Evolutionary conservation across 1,284 basidiomycete genomes (phyloP), one percentile per base, ranked within the genome.

Genomic region (Pseudozyma tsukubaensis): DNA sequence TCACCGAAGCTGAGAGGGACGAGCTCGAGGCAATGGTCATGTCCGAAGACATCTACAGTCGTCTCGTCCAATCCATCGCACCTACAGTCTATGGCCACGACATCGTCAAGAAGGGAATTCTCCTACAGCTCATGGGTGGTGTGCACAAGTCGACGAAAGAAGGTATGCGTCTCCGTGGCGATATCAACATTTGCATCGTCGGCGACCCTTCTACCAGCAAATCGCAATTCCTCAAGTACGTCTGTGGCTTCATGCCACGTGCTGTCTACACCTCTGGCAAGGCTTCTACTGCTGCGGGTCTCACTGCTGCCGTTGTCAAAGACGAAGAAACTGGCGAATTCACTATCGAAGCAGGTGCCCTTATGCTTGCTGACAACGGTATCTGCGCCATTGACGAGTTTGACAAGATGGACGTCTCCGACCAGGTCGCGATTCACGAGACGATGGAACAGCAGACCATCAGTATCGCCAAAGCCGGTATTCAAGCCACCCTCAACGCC

Each of bases 381-480:
- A 98, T 99, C 84, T 99, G 97, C 83, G 95, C 96, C 14, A 99
- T 99, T 81, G 97, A 99, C 87, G 97, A 99, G 86, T 99, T 99
- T 85, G 96, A 99, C 89, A 99, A 99, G 87, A 99, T 99, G 97
- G 96, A 99, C 85, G 90, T 98, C 50, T 91, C 93, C 2, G 97
- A 99, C 49, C 97, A 99, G 85, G 94, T 99, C 45, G 97, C 97
- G 37, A 99, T 99, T 78, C 97, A 99, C 88, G 96, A 99, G 88
- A 95, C 97, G 2, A 99, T 99, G 96, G 96, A 99, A 90, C 96
- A 99, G 86, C 96, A 99, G 87, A 99, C 96, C 1, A 98, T 99
- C 81, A 97, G 94, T 37, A 98, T 99, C 77, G 97, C 97, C 56
- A 99, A 99, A 85, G 97, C 97, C 3, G 97, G 97, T 69, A 98